Base-by-base conservation (phyloP, 441 rosid genomes). In the Corymbia calophylla region DNA sequence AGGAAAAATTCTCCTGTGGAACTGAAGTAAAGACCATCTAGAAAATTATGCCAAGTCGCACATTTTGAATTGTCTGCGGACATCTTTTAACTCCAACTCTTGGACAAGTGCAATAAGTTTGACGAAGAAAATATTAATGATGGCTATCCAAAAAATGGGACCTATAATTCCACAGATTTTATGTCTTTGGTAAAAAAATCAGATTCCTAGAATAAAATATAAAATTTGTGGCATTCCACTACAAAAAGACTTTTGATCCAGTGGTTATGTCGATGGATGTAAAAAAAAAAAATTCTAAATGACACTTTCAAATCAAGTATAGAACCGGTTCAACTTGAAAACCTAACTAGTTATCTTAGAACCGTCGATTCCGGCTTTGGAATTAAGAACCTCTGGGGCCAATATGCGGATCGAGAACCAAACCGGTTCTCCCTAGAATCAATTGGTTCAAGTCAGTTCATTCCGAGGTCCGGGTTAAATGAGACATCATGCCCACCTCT, bases 341-440 rank as follows among this genome's bases (percentile, higher is more conserved):
- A 16, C 23, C 44, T 5, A 3, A 68, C 19, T 3, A 0, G 3
- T 66, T 68, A 68, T 2, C 7, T 1, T 1, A 8, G 23, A 68
- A 31, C 44, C 13, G 3, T 16, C 4, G 23, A 68, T 68, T 68
- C 44, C 13, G 0, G 9, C 12, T 12, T 4, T 31, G 23, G 44
- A 32, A 68, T 19, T 9, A 9, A 9, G 23, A 54, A 66, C 12
- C 44, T 19, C 21, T 8, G 1, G 18, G 21, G 77, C 77, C 21
- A 4, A 23, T 66, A 31, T 6, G 12, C 3, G 2, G 12, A 17
- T 4, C 1, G 3, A 23, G 23, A 8, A 31, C 5, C 44, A 39
- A 39, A 39, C 44, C 5, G 5, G 44, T 39, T 39, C 44, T 39
- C 44, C 48, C 48, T 8, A 39, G 21, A 39, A 39, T 39, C 15